These are phyloP conservation scores for Boletus smithii DNA, from an alignment of 1,284 basidiomycete genomes.

Conservation along the genomic window DNA sequence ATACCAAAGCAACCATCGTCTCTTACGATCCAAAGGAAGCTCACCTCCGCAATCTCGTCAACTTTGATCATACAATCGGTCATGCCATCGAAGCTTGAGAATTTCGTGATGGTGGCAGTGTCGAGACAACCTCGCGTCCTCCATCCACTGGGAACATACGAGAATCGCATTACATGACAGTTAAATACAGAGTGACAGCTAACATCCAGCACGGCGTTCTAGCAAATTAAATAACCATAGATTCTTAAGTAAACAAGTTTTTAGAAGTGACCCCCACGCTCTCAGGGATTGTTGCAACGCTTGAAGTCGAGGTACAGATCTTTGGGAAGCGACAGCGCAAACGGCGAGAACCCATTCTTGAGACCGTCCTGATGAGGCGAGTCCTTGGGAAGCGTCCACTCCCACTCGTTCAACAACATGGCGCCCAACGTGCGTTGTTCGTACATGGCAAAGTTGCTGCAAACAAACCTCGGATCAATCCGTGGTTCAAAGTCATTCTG, in stretches of 20 bases:
- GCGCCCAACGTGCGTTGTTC: not conserved
- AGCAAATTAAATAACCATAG: too few relatives aligned
- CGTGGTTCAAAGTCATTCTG: not conserved
- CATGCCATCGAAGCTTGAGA: slow-evolving; percentile 95
- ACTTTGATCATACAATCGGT: slow-evolving; percentile 95
- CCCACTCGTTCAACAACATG: slow-evolving; percentile 1
- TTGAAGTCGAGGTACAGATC: not conserved
- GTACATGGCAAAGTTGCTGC: slow-evolving; percentile 2
- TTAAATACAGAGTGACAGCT: too few relatives aligned
- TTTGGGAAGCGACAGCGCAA: not conserved
- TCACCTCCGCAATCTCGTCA: slow-evolving; percentile 92
- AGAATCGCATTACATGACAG: too few relatives aligned
- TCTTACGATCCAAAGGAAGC: slow-evolving; percentile 94
- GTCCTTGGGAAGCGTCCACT: not conserved
- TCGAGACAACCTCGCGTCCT: too few relatives aligned
- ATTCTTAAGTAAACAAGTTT: too few relatives aligned
- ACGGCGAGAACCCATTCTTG: not conserved
- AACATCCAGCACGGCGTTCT: too few relatives aligned
- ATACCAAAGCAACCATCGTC: slow-evolving; percentile 93
- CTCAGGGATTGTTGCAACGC: not conserved
- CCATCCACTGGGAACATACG: too few relatives aligned
- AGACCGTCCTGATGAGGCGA: not conserved
- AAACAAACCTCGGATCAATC: not conserved
- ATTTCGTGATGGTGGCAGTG: too few relatives aligned
- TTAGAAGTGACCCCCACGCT: too few relatives aligned